A percentile compares a stretch with the other conserved stretches of the same genome.
Conservation (phyloP, 768 basidiomycete species). For the Paxillus involutus region DNA sequence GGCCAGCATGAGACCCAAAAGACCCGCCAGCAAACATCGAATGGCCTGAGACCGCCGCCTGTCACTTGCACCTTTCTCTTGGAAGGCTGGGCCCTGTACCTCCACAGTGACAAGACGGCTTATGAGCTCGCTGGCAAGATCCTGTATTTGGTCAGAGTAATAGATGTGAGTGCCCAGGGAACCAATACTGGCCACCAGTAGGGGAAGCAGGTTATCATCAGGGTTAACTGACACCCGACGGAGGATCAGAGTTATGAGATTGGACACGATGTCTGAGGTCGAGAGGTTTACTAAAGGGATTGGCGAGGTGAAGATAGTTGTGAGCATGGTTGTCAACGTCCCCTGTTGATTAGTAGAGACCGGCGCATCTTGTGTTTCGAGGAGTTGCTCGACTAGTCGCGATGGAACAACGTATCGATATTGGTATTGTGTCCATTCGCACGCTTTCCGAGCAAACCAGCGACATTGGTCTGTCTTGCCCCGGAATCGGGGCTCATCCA, state of each 20-base stretch:
- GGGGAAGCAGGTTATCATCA: constrained; percentile 63
- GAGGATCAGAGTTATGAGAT: constrained; percentile 70
- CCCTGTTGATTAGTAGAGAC: constrained; percentile 50
- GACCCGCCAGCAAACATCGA: constrained; percentile 64
- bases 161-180: constrained; percentile 90
- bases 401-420: constrained; percentile 91
- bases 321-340: constrained; percentile 75
- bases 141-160: constrained; percentile 95
- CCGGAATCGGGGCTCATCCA: constrained; percentile 69
- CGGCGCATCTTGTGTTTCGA: constrained; percentile 56
- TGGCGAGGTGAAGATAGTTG: constrained; percentile 77
- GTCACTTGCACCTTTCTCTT: constrained; percentile 37
- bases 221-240: constrained; percentile 64
- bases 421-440: constrained; percentile 91
- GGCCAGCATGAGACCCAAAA: constrained; percentile 68
- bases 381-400: constrained; percentile 75
- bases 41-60: constrained; percentile 62
- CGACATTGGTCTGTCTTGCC: constrained; percentile 65
- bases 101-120: constrained; percentile 72
- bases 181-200: constrained; percentile 73
- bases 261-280: constrained; percentile 85
- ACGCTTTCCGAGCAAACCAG: constrained; percentile 76
- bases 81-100: constrained; percentile 52
- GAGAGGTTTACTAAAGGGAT: constrained; percentile 87
- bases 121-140: constrained; percentile 82